A percentile compares a stretch with the other conserved stretches of the same genome.
Conservation (phyloP, 208 protist genomes). For the Acanthamoeba healyi region DNA sequence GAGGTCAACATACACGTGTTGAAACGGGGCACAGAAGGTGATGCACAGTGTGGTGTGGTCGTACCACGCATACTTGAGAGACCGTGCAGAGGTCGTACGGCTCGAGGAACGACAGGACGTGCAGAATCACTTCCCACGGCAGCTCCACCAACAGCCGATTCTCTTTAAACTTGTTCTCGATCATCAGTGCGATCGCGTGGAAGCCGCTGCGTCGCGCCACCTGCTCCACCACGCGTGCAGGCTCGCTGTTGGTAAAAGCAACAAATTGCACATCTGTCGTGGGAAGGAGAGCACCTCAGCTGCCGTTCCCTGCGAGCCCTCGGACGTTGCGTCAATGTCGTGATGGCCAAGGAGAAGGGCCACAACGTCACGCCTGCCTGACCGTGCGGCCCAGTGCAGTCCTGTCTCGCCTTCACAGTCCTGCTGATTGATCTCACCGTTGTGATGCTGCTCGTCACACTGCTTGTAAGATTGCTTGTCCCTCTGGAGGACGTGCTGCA, state of each 20-base stretch:
- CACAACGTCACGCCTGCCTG: not conserved
- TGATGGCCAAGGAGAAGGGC: not conserved
- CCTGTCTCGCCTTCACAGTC: not conserved
- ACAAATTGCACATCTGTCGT: not conserved
- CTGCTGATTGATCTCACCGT: not conserved
- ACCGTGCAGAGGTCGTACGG: not conserved
- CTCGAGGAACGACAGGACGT: not conserved
- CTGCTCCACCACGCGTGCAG: not conserved
- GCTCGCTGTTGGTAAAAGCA: not conserved
- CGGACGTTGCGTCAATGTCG: not conserved
- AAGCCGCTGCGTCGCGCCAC: not conserved
- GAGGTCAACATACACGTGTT: not conserved
- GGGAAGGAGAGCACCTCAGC: not conserved
- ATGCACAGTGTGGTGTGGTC: not conserved
- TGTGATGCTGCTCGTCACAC: not conserved
- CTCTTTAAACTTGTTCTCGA: not conserved
- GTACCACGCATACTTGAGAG: slow-evolving; percentile 25
- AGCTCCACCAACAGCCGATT: not conserved
- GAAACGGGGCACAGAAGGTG: not conserved
- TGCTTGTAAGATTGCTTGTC: no score
- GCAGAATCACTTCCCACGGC: not conserved
- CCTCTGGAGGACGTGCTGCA: not conserved
- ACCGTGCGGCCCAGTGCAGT: not conserved
- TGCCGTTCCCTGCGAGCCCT: not conserved
- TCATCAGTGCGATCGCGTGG: not conserved